phyloP scores from a whole-genome alignment of 148 eudicot species.

The Cornus kousa region DNA sequence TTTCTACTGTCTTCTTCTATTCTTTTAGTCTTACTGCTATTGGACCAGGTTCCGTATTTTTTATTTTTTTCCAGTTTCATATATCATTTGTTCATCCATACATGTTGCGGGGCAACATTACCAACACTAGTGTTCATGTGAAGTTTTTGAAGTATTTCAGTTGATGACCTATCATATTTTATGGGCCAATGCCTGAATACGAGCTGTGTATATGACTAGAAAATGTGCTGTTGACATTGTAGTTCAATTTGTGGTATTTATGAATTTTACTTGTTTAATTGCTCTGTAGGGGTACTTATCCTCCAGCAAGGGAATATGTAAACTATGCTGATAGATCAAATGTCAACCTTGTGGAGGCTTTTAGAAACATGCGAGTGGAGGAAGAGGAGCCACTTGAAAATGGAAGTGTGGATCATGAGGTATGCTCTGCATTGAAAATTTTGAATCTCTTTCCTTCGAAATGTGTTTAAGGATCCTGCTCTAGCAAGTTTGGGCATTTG shows the following conservation, averaged over 20 bases:
- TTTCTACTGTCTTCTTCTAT: neutral
- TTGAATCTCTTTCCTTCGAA: neutral
- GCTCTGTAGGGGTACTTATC: constrained; percentile 57
- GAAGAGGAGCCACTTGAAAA: constrained; percentile 75
- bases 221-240: neutral
- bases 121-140: neutral
- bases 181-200: neutral
- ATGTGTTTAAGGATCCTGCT: neutral
- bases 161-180: neutral
- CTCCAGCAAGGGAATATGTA: constrained; percentile 71
- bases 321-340: constrained; percentile 61
- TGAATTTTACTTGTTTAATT: neutral
- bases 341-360: constrained; percentile 72
- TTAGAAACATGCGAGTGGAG: constrained; percentile 73
- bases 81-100: neutral
- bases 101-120: neutral
- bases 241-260: neutral
- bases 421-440: constrained; percentile 14
- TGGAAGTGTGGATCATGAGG: constrained; percentile 70
- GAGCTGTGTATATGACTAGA: neutral
- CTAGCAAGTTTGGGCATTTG: neutral
- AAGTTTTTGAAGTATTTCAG: neutral
- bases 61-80: neutral
- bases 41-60: neutral
- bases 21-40: neutral